phyloP scores from a whole-genome alignment of 768 basidiomycete species.

The Kwoniella sp. region DNA sequence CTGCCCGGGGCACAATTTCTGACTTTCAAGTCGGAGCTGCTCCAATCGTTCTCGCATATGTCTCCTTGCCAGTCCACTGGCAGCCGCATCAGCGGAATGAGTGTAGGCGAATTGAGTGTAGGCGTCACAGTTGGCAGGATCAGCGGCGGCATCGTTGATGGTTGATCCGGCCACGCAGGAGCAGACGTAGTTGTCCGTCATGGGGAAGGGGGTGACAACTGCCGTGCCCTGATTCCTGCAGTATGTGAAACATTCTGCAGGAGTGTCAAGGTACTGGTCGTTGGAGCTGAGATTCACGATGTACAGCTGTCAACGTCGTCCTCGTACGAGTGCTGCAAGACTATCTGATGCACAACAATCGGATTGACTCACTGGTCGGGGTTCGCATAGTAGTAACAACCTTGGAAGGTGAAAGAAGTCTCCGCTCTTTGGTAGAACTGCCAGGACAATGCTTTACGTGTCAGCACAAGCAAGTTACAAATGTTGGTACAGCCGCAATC shows the following conservation, averaged over 20 bases:
- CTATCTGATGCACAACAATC: too few species aligned
- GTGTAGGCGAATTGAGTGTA: conserved; percentile 10
- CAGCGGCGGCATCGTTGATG: background rate
- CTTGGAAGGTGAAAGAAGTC: conserved; percentile 9
- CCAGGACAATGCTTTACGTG: too few species aligned
- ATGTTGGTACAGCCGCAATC: too few species aligned
- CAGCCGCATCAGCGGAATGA: conserved; percentile 9
- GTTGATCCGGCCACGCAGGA: background rate
- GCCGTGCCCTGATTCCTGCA: conserved; percentile 6
- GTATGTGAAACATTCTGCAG: conserved; percentile 1
- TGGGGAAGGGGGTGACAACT: background rate
- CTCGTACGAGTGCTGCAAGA: too few species aligned
- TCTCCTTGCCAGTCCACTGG: conserved; percentile 15
- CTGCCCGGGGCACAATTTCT: conserved; percentile 13
- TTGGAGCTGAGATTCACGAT: background rate
- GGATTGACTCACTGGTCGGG: conserved; percentile 13
- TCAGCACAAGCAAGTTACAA: too few species aligned
- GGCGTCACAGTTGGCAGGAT: background rate
- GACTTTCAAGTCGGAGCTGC: conserved; percentile 2
- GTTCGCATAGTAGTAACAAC: conserved; percentile 1
- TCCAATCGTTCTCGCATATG: background rate
- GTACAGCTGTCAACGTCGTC: background rate
- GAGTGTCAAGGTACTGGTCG: background rate
- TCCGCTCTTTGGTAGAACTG: background rate
- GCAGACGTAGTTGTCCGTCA: conserved; percentile 1